phyloP scores from a whole-genome alignment of 371 early-diverging fungal species.

The Apophysomyces variabilis region DNA sequence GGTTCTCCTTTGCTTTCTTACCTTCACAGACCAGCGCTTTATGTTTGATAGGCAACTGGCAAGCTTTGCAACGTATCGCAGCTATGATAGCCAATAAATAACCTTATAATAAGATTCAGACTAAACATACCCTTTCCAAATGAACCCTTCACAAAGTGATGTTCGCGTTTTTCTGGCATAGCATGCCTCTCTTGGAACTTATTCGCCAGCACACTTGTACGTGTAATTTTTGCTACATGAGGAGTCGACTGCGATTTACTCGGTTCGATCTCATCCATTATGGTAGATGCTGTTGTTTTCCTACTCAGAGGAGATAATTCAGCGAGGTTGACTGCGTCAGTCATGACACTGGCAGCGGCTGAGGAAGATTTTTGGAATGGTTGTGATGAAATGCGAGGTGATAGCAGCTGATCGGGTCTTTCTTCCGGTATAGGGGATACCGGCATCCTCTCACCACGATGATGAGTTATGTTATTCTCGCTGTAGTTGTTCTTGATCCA shows the following conservation, averaged over 20 bases:
- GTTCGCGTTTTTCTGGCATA: conserved; percentile 20
- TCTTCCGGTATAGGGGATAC: not conserved
- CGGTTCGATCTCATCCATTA: not conserved
- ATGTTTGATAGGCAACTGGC: conserved; percentile 37
- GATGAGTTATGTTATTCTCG: not conserved
- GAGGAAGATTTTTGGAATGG: conserved; percentile 14
- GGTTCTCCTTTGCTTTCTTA: conserved; percentile 7
- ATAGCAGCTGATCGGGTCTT: not conserved
- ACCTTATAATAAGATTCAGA: not conserved
- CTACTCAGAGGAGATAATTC: not conserved
- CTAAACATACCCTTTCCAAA: conserved; percentile 42
- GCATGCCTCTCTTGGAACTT: conserved; percentile 27
- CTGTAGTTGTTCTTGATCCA: conserved; percentile 66
- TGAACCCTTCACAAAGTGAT: conserved; percentile 48
- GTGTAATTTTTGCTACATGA: not conserved
- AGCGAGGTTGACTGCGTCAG: not conserved
- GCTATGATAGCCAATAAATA: conserved; percentile 16
- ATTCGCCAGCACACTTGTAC: conserved; percentile 22
- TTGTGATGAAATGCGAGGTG: conserved; percentile 9
- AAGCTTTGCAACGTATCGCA: conserved; percentile 44
- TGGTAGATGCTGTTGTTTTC: not conserved
- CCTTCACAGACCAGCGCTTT: conserved; percentile 52
- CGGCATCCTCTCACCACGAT: not conserved
- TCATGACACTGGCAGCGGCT: conserved; percentile 1
- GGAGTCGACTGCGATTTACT: conserved; percentile 14